Conservation (phyloP, 495 filamentous ascomycete species). For the Hypoxylon trugodes region DNA sequence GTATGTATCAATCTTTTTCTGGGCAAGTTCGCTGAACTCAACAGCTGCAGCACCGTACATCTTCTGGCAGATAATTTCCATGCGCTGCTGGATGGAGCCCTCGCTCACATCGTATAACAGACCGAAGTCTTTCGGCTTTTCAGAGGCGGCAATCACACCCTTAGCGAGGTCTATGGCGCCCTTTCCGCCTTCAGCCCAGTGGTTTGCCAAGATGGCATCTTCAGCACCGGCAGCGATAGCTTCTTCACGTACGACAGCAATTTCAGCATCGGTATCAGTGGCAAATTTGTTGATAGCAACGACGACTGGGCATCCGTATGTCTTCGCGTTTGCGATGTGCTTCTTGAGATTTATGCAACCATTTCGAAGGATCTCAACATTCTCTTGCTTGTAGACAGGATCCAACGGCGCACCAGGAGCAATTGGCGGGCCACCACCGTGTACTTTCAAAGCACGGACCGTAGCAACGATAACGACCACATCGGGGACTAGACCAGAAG, state of each 20-base stretch:
- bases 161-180: conserved; percentile 91
- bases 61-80: conserved; percentile 85
- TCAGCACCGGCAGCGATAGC: conserved; percentile 91
- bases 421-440: conserved; percentile 93
- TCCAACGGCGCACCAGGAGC: conserved; percentile 81
- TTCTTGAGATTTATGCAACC: conserved; percentile 95
- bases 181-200: conserved; percentile 95
- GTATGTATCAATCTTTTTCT: conserved; percentile 96
- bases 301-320: conserved; percentile 93
- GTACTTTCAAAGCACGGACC: conserved; percentile 93
- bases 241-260: conserved; percentile 86
- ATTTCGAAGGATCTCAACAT: conserved; percentile 85
- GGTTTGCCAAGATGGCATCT: conserved; percentile 92
- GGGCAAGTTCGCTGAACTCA: conserved; percentile 91
- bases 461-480: conserved; percentile 95
- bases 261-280: conserved; percentile 93
- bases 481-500: conserved; percentile 90
- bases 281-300: conserved; percentile 97
- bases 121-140: conserved; percentile 89
- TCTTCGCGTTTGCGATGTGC: conserved; percentile 87
- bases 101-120: conserved; percentile 80
- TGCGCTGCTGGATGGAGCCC: conserved; percentile 84
- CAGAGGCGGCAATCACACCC: conserved; percentile 81
- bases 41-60: conserved; percentile 95
- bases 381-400: conserved; percentile 90